Evolutionary conservation across 106 monocot genomes (phyloP), one percentile per base, ranked within the genome.

Genomic region (Phalaenopsis equestris): DNA sequence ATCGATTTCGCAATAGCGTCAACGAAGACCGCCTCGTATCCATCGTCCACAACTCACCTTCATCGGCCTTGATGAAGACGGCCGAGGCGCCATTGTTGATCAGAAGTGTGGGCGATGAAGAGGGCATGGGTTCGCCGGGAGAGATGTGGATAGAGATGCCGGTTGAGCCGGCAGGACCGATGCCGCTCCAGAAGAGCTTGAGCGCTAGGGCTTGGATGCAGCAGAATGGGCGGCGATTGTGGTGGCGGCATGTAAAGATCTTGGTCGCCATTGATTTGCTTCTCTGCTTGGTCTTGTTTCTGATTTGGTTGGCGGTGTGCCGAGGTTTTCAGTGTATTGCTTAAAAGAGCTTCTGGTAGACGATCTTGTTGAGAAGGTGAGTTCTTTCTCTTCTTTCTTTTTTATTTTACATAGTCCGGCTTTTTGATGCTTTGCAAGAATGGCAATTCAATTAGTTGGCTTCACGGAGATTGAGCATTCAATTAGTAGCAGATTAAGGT

Each of bases 261-360:
- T 86, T 89, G 24, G 21, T 81, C 23, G 65, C 45, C 18, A 73
- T 84, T 30, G 83, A 88, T 68, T 18, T 56, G 9, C 38, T 88
- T 39, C 45, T 88, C 9, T 88, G 85, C 81, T 55, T 88, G 65
- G 81, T 88, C 5, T 68, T 88, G 74, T 83, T 85, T 36, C 80
- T 67, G 30, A 57, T 86, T 37, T 88, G 86, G 88, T 14, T 88
- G 67, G 81, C n/a, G 0, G 83, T 88, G 19, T 88, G 88, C 55
- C 47, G 81, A 10, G 86, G 88, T 37, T 84, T 88, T 57, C 58
- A 76, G 21, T 86, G 86, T 37, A 56, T 85, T 39, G 39, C 37
- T 10, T 70, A 39, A 70, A 37, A 21, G 61, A 61, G 61, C 21
- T 21, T 61, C 19, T 61, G n/a, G n/a, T 61, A 12, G 52, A 52